Percentiles rank a stretch among this genome's conserved stretches.
Evolutionary conservation across 140 eudicot species (phyloP).

Genomic region (Cichorium intybus): DNA sequence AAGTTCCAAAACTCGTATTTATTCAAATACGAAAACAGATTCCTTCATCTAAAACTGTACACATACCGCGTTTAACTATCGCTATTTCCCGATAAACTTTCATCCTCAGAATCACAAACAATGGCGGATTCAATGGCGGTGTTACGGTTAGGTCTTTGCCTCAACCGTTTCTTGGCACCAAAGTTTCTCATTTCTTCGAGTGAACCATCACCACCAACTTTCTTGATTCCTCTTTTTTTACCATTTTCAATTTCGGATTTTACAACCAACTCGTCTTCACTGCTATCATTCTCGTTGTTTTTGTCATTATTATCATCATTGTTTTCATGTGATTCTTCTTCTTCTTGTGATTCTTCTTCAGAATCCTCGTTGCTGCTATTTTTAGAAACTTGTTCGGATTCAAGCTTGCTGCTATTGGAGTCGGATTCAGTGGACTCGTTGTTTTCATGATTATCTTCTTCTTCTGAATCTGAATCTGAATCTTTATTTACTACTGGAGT

Average conservation of each 20-base stretch:
- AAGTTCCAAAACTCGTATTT: not conserved
- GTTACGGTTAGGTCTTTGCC: slow-evolving; percentile 51
- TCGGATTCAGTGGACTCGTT: slow-evolving; percentile 36
- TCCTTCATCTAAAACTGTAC: slow-evolving; percentile 4
- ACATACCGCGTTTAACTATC: slow-evolving; percentile 3
- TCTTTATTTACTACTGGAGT: slow-evolving; percentile 11
- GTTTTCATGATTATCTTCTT: slow-evolving; percentile 17
- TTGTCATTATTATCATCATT: slow-evolving; percentile 29
- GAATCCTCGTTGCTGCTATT: slow-evolving; percentile 24
- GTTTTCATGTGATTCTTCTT: slow-evolving; percentile 19
- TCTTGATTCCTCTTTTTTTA: slow-evolving; percentile 33
- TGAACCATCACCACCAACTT: slow-evolving; percentile 33
- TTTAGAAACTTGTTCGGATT: slow-evolving; percentile 21
- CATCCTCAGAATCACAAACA: slow-evolving; percentile 53
- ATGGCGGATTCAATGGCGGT: slow-evolving; percentile 34
- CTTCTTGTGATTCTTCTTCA: slow-evolving; percentile 22
- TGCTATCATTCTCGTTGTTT: slow-evolving; percentile 13
- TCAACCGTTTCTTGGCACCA: slow-evolving; percentile 39
- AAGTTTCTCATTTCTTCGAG: slow-evolving; percentile 24
- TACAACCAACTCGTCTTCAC: slow-evolving; percentile 18
- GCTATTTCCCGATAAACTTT: slow-evolving; percentile 12
- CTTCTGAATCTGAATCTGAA: not conserved
- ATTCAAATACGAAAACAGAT: not conserved
- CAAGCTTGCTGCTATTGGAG: slow-evolving; percentile 17
- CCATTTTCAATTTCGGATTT: slow-evolving; percentile 2